Evolutionary conservation across 2,329 filamentous ascomycete species (phyloP).

Genomic region (Claviceps maximensis): DNA sequence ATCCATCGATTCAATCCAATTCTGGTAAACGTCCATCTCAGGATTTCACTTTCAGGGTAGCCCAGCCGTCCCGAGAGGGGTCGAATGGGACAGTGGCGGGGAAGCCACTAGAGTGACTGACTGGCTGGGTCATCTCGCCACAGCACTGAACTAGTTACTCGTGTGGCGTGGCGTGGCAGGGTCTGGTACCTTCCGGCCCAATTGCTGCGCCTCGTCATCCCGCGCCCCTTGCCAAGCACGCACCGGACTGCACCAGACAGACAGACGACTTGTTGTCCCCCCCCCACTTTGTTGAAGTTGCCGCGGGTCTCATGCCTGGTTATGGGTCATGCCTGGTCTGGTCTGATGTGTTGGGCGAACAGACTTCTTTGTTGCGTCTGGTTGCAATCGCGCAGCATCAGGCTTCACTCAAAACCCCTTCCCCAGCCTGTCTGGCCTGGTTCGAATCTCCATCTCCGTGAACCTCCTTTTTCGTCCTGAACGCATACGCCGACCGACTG

Average conservation of each 20-base stretch:
- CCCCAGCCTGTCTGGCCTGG: not conserved
- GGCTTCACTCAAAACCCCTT: not conserved
- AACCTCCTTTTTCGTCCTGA: not conserved
- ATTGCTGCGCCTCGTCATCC: no score
- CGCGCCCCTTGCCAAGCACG: not conserved
- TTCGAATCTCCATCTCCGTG: not conserved
- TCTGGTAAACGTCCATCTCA: no score
- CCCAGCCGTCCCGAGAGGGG: no score
- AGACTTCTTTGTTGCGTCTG: not conserved
- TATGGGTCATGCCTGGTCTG: not conserved
- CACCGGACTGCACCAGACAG: not conserved
- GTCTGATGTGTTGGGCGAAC: not conserved
- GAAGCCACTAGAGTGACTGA: no score
- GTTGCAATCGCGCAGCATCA: not conserved
- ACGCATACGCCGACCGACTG: slow-evolving; percentile 3
- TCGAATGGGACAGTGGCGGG: no score
- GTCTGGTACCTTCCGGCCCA: not conserved
- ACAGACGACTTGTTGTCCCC: no score
- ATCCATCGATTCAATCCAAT: no score
- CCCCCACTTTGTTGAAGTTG: no score
- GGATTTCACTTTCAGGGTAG: no score
- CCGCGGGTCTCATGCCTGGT: no score
- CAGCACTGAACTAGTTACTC: no score
- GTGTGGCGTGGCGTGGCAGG: not conserved
- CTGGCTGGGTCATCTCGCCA: no score